Conservation (phyloP, 2,329 filamentous ascomycete species). For the Laburnicola sp. region DNA sequence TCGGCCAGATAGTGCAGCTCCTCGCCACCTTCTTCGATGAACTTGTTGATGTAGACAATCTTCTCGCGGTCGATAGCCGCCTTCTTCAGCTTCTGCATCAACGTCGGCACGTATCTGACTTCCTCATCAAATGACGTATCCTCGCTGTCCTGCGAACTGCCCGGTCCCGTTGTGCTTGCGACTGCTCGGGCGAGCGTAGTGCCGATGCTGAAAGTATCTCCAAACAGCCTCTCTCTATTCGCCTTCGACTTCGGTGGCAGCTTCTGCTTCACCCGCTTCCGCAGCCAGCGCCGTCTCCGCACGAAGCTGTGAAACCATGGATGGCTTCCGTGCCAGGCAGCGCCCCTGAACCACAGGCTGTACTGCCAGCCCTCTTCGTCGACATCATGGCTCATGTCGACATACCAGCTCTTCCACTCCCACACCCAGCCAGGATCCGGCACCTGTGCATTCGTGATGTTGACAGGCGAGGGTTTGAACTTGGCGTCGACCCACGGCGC, state of each 20-base stretch:
- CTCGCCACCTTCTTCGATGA: slow-evolving; percentile 70
- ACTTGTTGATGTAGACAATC: slow-evolving; percentile 78
- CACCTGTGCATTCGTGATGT: slow-evolving; percentile 84
- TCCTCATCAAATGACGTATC: slow-evolving; percentile 55
- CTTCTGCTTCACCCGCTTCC: slow-evolving; percentile 71
- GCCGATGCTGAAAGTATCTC: slow-evolving; percentile 45
- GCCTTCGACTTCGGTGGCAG: slow-evolving; percentile 40
- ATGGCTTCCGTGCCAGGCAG: slow-evolving; percentile 79
- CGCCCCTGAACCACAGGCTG: slow-evolving; percentile 74
- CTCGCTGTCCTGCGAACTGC: slow-evolving; percentile 22
- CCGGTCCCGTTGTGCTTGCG: slow-evolving; percentile 41
- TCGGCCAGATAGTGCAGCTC: slow-evolving; percentile 76
- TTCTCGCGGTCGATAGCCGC: slow-evolving; percentile 89
- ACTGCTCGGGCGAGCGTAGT: slow-evolving; percentile 38
- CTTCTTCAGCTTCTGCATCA: slow-evolving; percentile 69
- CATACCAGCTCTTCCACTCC: slow-evolving; percentile 73
- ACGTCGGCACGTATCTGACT: slow-evolving; percentile 65
- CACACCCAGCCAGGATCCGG: slow-evolving; percentile 96
- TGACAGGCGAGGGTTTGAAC: slow-evolving; percentile 61
- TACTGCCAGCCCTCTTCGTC: slow-evolving; percentile 97
- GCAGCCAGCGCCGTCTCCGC: slow-evolving; percentile 83
- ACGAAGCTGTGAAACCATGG: slow-evolving; percentile 96
- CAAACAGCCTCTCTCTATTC: slow-evolving; percentile 40
- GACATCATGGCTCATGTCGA: slow-evolving; percentile 76
- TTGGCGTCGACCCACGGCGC: slow-evolving; percentile 76